Conservation (phyloP, 306 rosid species). For the Cicer pinnatifidum region DNA sequence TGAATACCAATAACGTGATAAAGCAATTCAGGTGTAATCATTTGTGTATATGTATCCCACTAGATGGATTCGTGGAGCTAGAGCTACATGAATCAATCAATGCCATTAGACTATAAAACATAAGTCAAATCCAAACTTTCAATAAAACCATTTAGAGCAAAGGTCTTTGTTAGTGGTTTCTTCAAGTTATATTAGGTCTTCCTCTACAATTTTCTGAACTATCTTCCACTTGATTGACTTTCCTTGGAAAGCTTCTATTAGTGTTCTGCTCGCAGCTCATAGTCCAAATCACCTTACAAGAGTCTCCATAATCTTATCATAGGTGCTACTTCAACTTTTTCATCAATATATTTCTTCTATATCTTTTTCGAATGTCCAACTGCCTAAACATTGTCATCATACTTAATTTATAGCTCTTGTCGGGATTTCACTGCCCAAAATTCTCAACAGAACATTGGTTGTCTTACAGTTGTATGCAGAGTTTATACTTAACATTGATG, state of each 20-base stretch:
- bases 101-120: no score
- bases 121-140: background rate
- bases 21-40: constrained; percentile 15
- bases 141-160: background rate
- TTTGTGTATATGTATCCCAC: background rate
- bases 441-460: background rate
- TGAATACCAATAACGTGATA: constrained; percentile 5
- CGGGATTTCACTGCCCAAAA: background rate
- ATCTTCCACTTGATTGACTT: constrained; percentile 27
- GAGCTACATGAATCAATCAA: no score
- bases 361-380: constrained; percentile 20
- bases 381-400: constrained; percentile 2
- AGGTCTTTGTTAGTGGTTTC: constrained; percentile 4
- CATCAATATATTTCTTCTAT: background rate
- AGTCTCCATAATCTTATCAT: constrained; percentile 30
- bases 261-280: background rate
- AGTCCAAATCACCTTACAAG: constrained; percentile 20
- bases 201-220: background rate
- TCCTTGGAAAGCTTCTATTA: constrained; percentile 4
- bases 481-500: background rate
- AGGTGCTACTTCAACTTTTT: background rate
- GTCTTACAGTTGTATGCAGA: background rate
- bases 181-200: background rate
- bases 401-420: background rate
- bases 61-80: no score